phyloP scores from a whole-genome alignment of 129 eudicot genomes.

The Gnaphalium uliginosum region DNA sequence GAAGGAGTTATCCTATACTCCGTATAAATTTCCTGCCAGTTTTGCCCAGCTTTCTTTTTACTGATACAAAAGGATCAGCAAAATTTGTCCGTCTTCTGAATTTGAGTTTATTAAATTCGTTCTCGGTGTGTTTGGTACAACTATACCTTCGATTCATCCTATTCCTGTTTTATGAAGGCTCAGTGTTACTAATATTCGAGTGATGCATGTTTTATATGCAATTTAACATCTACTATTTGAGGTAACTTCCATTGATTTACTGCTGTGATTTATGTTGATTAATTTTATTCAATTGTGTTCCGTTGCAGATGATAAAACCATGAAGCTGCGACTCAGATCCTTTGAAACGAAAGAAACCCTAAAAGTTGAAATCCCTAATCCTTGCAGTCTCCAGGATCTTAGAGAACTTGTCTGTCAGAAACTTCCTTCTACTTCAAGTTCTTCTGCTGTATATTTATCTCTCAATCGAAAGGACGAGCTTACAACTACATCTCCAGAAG shows the following conservation, averaged over 20 bases:
- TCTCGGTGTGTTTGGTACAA: neutral
- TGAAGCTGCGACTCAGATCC: constrained; percentile 75
- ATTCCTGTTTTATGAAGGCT: neutral
- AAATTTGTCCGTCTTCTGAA: too few species aligned
- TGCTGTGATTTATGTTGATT: neutral
- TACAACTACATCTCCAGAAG: constrained; percentile 40
- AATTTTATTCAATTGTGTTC: neutral
- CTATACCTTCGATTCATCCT: neutral
- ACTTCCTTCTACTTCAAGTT: constrained; percentile 33
- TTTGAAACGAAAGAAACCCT: constrained; percentile 63
- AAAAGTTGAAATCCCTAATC: constrained; percentile 55
- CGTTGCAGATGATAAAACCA: constrained; percentile 24
- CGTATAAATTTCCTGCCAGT: neutral
- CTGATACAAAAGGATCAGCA: neutral
- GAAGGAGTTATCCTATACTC: neutral
- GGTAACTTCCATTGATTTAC: too few species aligned
- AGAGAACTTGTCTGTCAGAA: constrained; percentile 43
- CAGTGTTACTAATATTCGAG: neutral
- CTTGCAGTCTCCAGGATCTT: constrained; percentile 56
- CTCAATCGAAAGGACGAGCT: constrained; percentile 71
- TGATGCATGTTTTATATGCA: neutral
- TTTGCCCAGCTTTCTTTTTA: neutral
- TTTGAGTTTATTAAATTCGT: too few species aligned
- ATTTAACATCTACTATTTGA: neutral
- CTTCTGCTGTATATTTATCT: constrained; percentile 51